Base-by-base conservation (phyloP, 371 early-diverging fungal genomes). In the Ecytonucleospora hepatopenaei region DNA sequence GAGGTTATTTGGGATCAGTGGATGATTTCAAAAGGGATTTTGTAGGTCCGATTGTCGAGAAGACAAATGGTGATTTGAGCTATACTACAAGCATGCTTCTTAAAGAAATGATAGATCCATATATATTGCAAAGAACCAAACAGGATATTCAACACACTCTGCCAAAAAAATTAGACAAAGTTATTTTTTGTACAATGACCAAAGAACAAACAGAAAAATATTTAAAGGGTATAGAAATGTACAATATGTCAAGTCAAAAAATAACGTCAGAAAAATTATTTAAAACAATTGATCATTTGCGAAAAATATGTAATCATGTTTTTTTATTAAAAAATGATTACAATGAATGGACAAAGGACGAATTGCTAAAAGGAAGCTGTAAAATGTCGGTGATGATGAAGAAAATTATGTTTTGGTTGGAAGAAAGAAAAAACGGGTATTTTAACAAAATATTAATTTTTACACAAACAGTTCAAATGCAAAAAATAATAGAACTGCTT, bases 261-360 rank as follows among this genome's bases (percentile, higher is more conserved):
- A 82, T 84, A n/a, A 90, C 89, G 0, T 84, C 85, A 33, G 80
- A 85, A 51, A 87, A 90, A 62, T 87, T 88, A 1, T 78, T 94
- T 23, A 86, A 75, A 65, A 94, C 92, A 1, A 92, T 97, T 48
- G 92, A 91, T 68, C 82, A 87, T 53, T 84, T 94, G 4, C 82
- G 96, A 67, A 94, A 97, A 79, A 89, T 94, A 30, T 91, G 93
- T 74, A 94, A 95, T 75, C 95, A 94, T 71, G 92, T 92, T 0
- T 91, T 90, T 21, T 62, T 80, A 1, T 40, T 73, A 5, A 55
- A n/a, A 3, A 31, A 49, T 15, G 32, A 49, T 16, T 16, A n/a
- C n/a, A n/a, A n/a, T n/a, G n/a, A n/a, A n/a, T n/a, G n/a, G n/a
- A n/a, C n/a, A n/a, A n/a, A n/a, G n/a, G n/a, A n/a, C n/a, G n/a